Evolutionary conservation across 805 yeast genomes (phyloP), one percentile per base, ranked within the genome.

Genomic region (Saccharomycopsis amapae): DNA sequence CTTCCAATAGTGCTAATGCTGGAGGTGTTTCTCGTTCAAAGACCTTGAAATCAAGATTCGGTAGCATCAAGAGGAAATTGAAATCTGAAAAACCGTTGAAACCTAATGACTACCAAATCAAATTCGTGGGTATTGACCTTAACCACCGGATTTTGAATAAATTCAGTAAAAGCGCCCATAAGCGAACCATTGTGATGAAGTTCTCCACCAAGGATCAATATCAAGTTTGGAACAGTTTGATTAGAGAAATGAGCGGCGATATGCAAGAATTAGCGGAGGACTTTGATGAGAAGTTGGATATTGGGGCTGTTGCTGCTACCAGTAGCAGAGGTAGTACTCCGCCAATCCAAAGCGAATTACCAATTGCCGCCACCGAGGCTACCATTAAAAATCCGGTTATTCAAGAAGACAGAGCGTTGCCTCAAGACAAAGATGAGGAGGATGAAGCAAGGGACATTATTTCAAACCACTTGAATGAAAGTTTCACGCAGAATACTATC

Each of bases 161-260:
- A 30, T 40, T 50, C 41, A 48, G 51, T 33, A 46, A 50, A 32
- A 50, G 42, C 33, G 53, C 50, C 18, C 53, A 50, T 24, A 50
- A 44, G 35, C 34, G 53, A 24, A 50, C 51, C 2, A 50, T 50
- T 25, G 34, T 45, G 6, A 42, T 50, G 48, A 50, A 46, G 26
- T 50, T 50, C 28, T 22, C 17, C 2, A 17, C 42, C 28, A 40
- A 24, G 18, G 53, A 44, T 5, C 53, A 50, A 32, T 50, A 38
- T 41, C 39, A 33, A 22, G 32, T 48, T 10, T 50, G 53, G 53
- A 42, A 40, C 33, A 46, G 34, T 17, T 42, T 50, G 43, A 34
- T 50, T 18, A 39, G 50, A 26, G 48, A 46, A 30, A 48, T 44
- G 49, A 48, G 51, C 22, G 51, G 51, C 6, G 51, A 44, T 15